These are phyloP conservation scores for Penicillium sp. DNA, from an alignment of 2,329 filamentous ascomycete species.

Conservation along the genomic window DNA sequence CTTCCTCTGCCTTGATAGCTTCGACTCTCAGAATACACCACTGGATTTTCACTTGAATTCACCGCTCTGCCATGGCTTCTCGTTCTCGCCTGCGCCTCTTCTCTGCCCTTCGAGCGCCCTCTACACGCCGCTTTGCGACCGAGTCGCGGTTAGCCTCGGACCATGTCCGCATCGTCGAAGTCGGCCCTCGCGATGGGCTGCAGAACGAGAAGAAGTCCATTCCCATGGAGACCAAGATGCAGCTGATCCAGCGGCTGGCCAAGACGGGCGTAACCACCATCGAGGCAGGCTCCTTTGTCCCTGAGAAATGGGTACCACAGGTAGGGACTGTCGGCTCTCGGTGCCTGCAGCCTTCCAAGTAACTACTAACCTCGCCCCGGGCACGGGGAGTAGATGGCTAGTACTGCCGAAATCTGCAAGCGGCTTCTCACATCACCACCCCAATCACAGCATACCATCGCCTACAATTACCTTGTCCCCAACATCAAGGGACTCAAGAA, in stretches of 20 bases:
- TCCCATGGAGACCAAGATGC: slow-evolving; percentile 48
- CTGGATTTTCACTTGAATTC: not conserved
- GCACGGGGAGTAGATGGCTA: slow-evolving; percentile 55
- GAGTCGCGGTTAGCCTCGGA: slow-evolving; percentile 46
- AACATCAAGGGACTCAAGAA: slow-evolving; percentile 62
- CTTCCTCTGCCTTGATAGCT: slow-evolving; percentile 1
- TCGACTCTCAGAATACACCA: not conserved
- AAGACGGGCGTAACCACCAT: slow-evolving; percentile 51
- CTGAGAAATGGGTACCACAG: slow-evolving; percentile 56
- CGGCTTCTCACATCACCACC: slow-evolving; percentile 53
- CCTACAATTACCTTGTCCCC: slow-evolving; percentile 65
- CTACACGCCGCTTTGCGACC: slow-evolving; percentile 35
- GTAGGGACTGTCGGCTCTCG: slow-evolving; percentile 30
- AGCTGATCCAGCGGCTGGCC: slow-evolving; percentile 49
- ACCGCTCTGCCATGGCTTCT: slow-evolving; percentile 22
- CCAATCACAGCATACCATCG: slow-evolving; percentile 51
- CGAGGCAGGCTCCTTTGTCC: slow-evolving; percentile 54
- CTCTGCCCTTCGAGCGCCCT: slow-evolving; percentile 25
- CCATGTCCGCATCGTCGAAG: slow-evolving; percentile 54
- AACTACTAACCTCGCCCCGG: slow-evolving; percentile 1
- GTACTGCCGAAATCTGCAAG: slow-evolving; percentile 60
- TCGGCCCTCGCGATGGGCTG: slow-evolving; percentile 53
- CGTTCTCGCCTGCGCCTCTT: slow-evolving; percentile 31
- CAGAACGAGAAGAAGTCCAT: slow-evolving; percentile 54
- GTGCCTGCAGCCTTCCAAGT: not conserved